Conservation (phyloP, 768 basidiomycete species). For the Cystobasidium ongulense region DNA sequence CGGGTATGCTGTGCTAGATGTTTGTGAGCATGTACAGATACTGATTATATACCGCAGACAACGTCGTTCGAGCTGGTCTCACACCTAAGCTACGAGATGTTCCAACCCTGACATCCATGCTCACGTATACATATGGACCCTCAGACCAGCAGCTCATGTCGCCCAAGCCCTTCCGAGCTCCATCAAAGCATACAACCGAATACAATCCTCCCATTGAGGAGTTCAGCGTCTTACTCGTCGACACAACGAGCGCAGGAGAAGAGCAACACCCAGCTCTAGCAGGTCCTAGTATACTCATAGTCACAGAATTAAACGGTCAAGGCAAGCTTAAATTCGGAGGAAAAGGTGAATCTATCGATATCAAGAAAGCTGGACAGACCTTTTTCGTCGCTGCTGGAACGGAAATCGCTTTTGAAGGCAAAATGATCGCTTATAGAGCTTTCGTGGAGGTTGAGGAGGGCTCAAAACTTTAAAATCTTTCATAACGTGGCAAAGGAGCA, state of each 20-base stretch:
- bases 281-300: constrained; percentile 78
- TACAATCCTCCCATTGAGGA: constrained; percentile 92
- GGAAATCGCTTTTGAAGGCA: constrained; percentile 52
- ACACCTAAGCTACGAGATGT: constrained; percentile 95
- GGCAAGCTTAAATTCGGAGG: constrained; percentile 33
- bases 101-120: constrained; percentile 71
- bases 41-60: constrained; percentile 52
- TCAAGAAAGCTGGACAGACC: constrained; percentile 60
- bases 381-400: constrained; percentile 71
- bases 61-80: constrained; percentile 94
- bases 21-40: background rate
- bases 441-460: constrained; percentile 49
- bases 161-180: constrained; percentile 52
- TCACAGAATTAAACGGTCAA: constrained; percentile 51
- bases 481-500: background rate
- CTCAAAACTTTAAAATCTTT: background rate
- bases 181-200: constrained; percentile 49
- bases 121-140: constrained; percentile 72
- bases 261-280: constrained; percentile 59
- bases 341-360: constrained; percentile 45
- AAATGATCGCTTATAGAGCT: constrained; percentile 60
- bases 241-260: constrained; percentile 46
- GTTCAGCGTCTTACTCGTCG: constrained; percentile 71
- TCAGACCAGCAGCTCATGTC: constrained; percentile 62
- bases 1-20: constrained; percentile 41